phyloP scores from a whole-genome alignment of 306 rosid species.

The Rosa chinensis region DNA sequence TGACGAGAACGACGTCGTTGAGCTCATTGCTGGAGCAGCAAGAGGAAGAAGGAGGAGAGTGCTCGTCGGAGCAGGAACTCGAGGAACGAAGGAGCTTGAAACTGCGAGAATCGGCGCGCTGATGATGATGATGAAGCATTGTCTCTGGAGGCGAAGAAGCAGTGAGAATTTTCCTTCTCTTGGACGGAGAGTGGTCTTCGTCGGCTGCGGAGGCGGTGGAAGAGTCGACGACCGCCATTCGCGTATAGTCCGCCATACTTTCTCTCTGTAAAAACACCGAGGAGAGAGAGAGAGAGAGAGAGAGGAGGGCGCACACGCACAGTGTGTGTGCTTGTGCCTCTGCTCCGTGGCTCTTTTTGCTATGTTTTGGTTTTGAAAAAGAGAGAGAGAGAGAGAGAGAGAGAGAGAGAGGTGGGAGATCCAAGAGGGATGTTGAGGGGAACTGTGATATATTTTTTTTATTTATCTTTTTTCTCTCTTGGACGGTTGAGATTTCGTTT shows the following conservation, averaged over 20 bases:
- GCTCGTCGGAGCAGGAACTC: constrained; percentile 33
- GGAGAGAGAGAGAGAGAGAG: background rate
- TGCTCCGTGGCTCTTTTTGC: background rate
- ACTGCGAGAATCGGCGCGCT: background rate
- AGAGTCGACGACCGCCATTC: constrained; percentile 38
- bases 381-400: background rate
- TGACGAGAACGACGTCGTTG: constrained; percentile 26
- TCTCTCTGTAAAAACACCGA: background rate
- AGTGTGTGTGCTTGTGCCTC: constrained; percentile 4
- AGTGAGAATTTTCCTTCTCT: constrained; percentile 42
- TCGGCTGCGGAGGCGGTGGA: constrained; percentile 18
- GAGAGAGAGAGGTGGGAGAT: constrained; percentile 30
- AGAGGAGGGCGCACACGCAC: background rate
- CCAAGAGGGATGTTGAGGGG: constrained; percentile 43
- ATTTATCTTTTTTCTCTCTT: background rate
- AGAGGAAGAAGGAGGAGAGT: constrained; percentile 30
- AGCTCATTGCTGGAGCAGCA: constrained; percentile 48
- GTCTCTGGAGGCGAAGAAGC: background rate
- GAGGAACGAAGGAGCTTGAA: background rate
- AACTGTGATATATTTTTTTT: background rate
- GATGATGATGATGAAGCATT: background rate
- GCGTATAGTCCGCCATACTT: constrained; percentile 49
- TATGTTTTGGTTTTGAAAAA: constrained; percentile 7
- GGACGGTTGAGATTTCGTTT: constrained; percentile 46
- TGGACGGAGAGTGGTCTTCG: constrained; percentile 30